Conservation (phyloP, 2,329 filamentous ascomycete genomes). For the Aschersonia sp. region DNA sequence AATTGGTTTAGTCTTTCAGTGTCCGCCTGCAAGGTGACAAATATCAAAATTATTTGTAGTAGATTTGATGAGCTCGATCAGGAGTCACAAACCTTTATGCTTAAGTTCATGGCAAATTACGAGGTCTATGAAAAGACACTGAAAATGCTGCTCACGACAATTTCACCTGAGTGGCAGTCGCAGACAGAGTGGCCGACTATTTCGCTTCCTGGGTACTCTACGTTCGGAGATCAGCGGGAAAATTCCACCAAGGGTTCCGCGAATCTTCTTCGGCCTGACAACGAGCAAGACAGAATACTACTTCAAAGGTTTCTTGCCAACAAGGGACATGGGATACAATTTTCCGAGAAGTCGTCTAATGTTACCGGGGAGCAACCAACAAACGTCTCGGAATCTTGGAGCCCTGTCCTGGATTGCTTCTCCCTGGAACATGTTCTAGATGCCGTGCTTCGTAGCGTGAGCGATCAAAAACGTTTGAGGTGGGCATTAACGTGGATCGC, state of each 20-base stretch:
- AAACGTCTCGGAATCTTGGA: neutral
- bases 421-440: neutral
- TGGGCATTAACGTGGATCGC: neutral
- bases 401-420: neutral
- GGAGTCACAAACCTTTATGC: neutral
- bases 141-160: neutral
- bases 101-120: neutral
- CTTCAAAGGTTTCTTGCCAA: neutral
- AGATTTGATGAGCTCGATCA: neutral
- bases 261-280: neutral
- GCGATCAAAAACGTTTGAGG: neutral
- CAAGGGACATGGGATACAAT: neutral
- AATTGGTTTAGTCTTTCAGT: neutral
- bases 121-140: neutral
- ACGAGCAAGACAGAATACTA: neutral
- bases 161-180: neutral
- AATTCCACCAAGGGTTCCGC: neutral
- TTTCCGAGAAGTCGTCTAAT: neutral
- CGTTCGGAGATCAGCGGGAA: neutral
- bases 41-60: neutral
- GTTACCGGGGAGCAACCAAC: neutral
- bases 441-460: neutral
- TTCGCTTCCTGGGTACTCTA: neutral
- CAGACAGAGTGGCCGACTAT: neutral
- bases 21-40: neutral